phyloP scores from a whole-genome alignment of 2,329 filamentous ascomycete genomes.

The Colletotrichum plurivorum region DNA sequence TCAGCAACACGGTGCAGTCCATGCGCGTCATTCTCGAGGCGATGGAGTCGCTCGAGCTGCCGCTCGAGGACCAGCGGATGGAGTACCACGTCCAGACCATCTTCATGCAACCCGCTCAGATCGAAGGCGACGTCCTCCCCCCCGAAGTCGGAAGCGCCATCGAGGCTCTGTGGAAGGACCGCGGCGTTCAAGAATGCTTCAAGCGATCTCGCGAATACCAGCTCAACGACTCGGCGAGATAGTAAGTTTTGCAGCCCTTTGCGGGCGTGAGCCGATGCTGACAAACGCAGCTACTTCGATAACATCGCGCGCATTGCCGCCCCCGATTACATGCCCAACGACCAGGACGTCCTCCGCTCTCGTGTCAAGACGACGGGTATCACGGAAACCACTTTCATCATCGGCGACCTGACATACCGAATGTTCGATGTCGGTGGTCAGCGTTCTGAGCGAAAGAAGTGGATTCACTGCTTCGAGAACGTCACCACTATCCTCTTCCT shows the following conservation, averaged over 20 bases:
- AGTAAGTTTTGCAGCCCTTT: conserved; percentile 71
- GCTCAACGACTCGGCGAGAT: conserved; percentile 95
- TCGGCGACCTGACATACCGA: conserved; percentile 92
- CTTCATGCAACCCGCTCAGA: conserved; percentile 98
- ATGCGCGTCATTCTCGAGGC: conserved; percentile 79
- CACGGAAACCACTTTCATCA: conserved; percentile 96
- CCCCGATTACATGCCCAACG: conserved; percentile 93
- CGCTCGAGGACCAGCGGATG: conserved; percentile 90
- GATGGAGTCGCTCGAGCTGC: conserved; percentile 80
- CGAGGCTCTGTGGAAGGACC: conserved; percentile 92
- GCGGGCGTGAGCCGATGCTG: conserved; percentile 49
- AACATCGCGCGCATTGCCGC: conserved; percentile 92
- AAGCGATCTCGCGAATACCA: conserved; percentile 96
- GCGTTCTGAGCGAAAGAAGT: conserved; percentile 97
- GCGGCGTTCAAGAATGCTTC: conserved; percentile 94
- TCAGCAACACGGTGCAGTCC: conserved; percentile 78
- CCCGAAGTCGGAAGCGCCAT: conserved; percentile 95
- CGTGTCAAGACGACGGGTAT: conserved; percentile 99
- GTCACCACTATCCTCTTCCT: conserved; percentile 97
- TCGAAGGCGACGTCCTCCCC: conserved; percentile 94
- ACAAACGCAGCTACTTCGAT: conserved; percentile 86
- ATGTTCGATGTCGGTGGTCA: conserved; percentile 99
- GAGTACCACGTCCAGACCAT: conserved; percentile 99
- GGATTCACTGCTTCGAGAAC: conserved; percentile 99
- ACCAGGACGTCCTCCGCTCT: conserved; percentile 94